Evolutionary conservation across 1,284 basidiomycete species (phyloP).

Genomic region (Ustilago sp.): DNA sequence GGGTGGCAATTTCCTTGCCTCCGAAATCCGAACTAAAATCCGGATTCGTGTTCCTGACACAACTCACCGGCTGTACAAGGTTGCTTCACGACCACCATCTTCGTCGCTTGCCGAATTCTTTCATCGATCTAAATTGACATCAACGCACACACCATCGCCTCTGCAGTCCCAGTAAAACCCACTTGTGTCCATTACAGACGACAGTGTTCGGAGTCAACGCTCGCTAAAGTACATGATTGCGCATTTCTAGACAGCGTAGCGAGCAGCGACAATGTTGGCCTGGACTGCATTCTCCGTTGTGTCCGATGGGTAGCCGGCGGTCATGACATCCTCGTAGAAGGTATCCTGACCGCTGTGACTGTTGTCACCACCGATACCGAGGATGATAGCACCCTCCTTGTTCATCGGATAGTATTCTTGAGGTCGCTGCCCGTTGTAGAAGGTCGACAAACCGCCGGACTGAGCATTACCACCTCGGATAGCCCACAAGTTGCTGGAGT

Average conservation of each 20-base stretch:
- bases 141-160: neutral
- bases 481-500: conserved; percentile 33
- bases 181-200: neutral
- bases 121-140: neutral
- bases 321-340: conserved; percentile 41
- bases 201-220: neutral
- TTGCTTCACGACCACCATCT: neutral
- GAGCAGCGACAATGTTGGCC: conserved; percentile 33
- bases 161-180: neutral
- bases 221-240: neutral
- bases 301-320: conserved; percentile 25
- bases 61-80: neutral
- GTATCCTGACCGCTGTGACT: conserved; percentile 29
- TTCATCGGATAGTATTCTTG: conserved; percentile 36
- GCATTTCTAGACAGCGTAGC: conserved; percentile 20
- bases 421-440: conserved; percentile 29
- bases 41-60: neutral
- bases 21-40: conserved; percentile 9
- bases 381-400: conserved; percentile 38
- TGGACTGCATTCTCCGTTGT: conserved; percentile 28
- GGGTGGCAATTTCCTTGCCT: neutral
- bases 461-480: conserved; percentile 29
- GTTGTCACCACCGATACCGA: conserved; percentile 43
- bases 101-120: neutral
- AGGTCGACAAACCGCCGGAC: conserved; percentile 12